A percentile compares a stretch with the other conserved stretches of the same genome.
These are phyloP conservation scores for Paracorniculantispora psalliotae DNA, from an alignment of 2,329 filamentous ascomycete genomes.

Conservation along the genomic window DNA sequence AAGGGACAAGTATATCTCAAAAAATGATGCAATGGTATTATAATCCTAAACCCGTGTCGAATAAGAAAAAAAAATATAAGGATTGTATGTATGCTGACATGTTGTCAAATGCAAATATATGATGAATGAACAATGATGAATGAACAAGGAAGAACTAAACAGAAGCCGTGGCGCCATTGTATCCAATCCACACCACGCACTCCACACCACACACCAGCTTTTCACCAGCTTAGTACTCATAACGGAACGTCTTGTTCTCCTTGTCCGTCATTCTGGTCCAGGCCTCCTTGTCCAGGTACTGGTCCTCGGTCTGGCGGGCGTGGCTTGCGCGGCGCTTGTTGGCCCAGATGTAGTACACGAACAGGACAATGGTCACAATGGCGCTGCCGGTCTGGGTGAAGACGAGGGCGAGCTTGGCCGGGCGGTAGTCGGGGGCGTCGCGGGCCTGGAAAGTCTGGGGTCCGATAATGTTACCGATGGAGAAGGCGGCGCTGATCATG, in stretches of 20 bases:
- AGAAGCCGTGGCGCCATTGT: not conserved
- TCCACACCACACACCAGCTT: not conserved
- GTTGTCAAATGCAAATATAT: not conserved
- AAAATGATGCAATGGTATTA: not conserved
- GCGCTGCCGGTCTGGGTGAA: slow-evolving; percentile 7
- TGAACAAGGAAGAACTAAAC: not conserved
- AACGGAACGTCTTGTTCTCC: slow-evolving; percentile 54
- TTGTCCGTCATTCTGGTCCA: slow-evolving; percentile 50
- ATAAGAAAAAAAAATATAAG: not conserved
- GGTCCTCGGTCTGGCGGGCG: slow-evolving; percentile 34
- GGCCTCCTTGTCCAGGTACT: slow-evolving; percentile 35
- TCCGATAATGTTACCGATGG: slow-evolving; percentile 32
- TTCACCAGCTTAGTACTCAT: slow-evolving; percentile 34
- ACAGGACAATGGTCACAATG: slow-evolving; percentile 16
- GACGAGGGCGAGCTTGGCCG: slow-evolving; percentile 27
- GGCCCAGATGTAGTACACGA: slow-evolving; percentile 46
- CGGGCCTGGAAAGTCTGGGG: slow-evolving; percentile 31
- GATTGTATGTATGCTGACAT: not conserved
- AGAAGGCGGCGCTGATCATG: slow-evolving; percentile 22
- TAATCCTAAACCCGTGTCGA: not conserved
- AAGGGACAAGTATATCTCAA: not conserved
- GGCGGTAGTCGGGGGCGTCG: slow-evolving; percentile 31
- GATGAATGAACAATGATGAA: not conserved
- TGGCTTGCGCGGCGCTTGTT: slow-evolving; percentile 34
- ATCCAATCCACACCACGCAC: not conserved